Conservation (phyloP, 2,329 filamentous ascomycete genomes). For the Penicillium hordei region DNA sequence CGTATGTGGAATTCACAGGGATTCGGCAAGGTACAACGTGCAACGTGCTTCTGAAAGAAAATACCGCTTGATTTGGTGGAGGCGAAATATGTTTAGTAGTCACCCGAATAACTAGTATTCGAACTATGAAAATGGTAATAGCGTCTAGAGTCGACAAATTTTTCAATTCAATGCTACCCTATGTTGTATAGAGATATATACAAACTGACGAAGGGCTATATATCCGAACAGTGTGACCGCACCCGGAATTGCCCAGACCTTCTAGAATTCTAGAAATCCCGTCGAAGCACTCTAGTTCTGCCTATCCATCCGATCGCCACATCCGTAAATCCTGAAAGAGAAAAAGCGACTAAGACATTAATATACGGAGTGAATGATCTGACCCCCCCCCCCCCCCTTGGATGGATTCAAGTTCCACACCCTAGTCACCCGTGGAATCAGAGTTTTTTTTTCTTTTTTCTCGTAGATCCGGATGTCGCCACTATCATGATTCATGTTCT, state of each 20-base stretch:
- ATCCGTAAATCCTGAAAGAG: conserved; percentile 7
- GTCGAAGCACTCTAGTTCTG: conserved; percentile 15
- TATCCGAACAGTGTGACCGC: neutral
- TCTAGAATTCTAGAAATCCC: conserved; percentile 24
- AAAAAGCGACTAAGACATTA: neutral
- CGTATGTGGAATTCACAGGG: neutral
- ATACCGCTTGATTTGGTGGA: neutral
- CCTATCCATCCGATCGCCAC: conserved; percentile 21
- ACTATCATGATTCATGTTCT: neutral
- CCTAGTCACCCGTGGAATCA: neutral
- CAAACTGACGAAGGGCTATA: too few relatives aligned
- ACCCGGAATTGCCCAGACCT: conserved; percentile 10
- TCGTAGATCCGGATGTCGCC: neutral
- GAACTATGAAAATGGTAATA: neutral
- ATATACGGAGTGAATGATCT: neutral
- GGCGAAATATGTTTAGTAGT: neutral
- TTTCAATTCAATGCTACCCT: neutral
- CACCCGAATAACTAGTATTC: neutral
- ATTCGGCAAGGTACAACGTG: neutral
- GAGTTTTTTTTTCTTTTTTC: neutral
- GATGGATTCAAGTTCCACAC: conserved; percentile 1
- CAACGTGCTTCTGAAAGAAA: neutral
- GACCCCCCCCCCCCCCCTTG: neutral
- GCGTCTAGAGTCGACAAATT: neutral
- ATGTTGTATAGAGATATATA: neutral